These are phyloP conservation scores for Cryphonectria carpinicola DNA, from an alignment of 2,329 filamentous ascomycete species.

Conservation along the genomic window DNA sequence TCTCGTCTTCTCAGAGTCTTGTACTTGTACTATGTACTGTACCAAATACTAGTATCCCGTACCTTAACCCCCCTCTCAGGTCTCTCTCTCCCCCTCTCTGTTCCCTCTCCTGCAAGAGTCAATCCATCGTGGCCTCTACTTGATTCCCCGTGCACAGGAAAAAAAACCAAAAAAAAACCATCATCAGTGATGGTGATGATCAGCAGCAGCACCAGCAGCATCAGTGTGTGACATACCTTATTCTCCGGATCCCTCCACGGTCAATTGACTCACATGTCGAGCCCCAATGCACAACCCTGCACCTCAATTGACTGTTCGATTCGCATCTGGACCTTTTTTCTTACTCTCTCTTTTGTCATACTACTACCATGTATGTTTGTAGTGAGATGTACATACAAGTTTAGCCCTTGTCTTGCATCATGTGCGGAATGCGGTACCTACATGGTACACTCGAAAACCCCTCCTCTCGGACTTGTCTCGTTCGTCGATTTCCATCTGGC, in stretches of 20 bases:
- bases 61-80: not conserved
- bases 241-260: not conserved
- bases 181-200: not conserved
- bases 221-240: not conserved
- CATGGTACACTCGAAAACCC: constrained; percentile 1
- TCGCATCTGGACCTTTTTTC: not conserved
- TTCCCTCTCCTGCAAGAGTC: not conserved
- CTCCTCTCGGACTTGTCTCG: constrained; percentile 11
- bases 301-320: not conserved
- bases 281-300: not conserved
- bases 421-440: not conserved
- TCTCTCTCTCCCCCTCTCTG: not conserved
- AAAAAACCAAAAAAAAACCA: not conserved
- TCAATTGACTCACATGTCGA: constrained; percentile 9
- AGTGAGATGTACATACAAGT: not conserved
- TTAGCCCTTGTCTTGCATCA: not conserved
- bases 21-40: not conserved
- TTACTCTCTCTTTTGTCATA: not conserved
- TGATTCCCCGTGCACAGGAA: no score
- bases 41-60: not conserved
- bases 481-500: constrained; percentile 5
- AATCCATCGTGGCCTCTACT: not conserved
- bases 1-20: not conserved
- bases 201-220: not conserved
- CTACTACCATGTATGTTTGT: not conserved